Evolutionary conservation across 2,329 filamentous ascomycete genomes (phyloP).

Genomic region (Achaetomium macrosporum): DNA sequence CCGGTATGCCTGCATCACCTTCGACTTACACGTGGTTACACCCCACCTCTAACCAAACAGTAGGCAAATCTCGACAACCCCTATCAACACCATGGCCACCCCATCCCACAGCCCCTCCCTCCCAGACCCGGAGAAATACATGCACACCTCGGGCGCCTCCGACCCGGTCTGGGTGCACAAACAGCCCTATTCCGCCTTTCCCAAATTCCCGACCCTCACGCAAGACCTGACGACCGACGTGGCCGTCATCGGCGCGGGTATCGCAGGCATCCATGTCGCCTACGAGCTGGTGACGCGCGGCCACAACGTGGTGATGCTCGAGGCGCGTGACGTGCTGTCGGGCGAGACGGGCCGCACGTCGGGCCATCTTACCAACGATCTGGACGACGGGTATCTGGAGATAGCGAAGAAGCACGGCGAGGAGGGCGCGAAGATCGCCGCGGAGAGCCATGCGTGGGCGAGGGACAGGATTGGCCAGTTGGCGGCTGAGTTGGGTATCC

Average conservation of each 20-base stretch:
- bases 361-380: slow-evolving; percentile 47
- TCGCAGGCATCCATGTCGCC: slow-evolving; percentile 45
- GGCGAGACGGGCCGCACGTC: slow-evolving; percentile 50
- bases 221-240: slow-evolving; percentile 42
- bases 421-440: slow-evolving; percentile 41
- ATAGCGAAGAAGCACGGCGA: slow-evolving; percentile 49
- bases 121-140: slow-evolving; percentile 20
- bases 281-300: slow-evolving; percentile 49
- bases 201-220: slow-evolving; percentile 38
- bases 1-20: background rate
- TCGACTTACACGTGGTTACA: background rate
- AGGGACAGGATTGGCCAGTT: slow-evolving; percentile 46
- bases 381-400: slow-evolving; percentile 48
- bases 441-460: slow-evolving; percentile 51
- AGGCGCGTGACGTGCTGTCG: slow-evolving; percentile 48
- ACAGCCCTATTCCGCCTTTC: slow-evolving; percentile 39
- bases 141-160: slow-evolving; percentile 42
- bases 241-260: slow-evolving; percentile 47
- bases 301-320: slow-evolving; percentile 44
- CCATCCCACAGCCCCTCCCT: background rate
- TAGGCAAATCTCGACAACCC: slow-evolving; percentile 2
- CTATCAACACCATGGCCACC: slow-evolving; percentile 2
- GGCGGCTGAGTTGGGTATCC: slow-evolving; percentile 42
- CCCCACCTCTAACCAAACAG: background rate
- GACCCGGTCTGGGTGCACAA: slow-evolving; percentile 50